Evolutionary conservation across 2,329 filamentous ascomycete genomes (phyloP).

Genomic region (Polychaeton citri): DNA sequence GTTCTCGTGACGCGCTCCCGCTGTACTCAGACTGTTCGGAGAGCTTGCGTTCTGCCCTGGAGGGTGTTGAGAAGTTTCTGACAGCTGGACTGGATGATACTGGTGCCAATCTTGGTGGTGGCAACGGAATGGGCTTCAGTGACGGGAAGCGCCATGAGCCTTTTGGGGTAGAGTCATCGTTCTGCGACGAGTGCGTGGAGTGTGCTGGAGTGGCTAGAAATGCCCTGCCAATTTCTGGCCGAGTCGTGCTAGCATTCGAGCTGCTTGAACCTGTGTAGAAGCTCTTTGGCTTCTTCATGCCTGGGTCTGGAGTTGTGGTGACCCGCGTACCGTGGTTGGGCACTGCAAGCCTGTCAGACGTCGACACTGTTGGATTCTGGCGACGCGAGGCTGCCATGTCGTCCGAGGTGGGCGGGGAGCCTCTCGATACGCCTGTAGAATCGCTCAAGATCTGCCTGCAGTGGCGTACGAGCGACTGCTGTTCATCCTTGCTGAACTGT

Average conservation of each 20-base stretch:
- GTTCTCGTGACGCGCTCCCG: background rate
- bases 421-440: slow-evolving; percentile 1
- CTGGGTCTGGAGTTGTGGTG: background rate
- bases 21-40: slow-evolving; percentile 2
- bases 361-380: background rate
- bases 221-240: background rate
- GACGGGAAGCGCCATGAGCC: slow-evolving; percentile 7
- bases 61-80: background rate
- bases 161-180: background rate
- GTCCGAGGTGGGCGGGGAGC: background rate
- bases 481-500: slow-evolving; percentile 61
- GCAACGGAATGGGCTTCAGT: slow-evolving; percentile 15
- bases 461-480: slow-evolving; percentile 44
- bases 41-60: slow-evolving; percentile 1
- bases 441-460: slow-evolving; percentile 23
- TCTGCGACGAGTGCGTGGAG: background rate
- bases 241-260: background rate
- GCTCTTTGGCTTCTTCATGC: background rate
- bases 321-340: background rate
- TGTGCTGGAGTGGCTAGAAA: background rate
- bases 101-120: slow-evolving; percentile 15
- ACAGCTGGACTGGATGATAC: slow-evolving; percentile 7
- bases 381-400: background rate
- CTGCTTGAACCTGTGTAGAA: background rate
- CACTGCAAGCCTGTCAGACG: background rate